These are phyloP conservation scores for Naganishia kalamii DNA, from an alignment of 768 basidiomycete species.

Conservation along the genomic window DNA sequence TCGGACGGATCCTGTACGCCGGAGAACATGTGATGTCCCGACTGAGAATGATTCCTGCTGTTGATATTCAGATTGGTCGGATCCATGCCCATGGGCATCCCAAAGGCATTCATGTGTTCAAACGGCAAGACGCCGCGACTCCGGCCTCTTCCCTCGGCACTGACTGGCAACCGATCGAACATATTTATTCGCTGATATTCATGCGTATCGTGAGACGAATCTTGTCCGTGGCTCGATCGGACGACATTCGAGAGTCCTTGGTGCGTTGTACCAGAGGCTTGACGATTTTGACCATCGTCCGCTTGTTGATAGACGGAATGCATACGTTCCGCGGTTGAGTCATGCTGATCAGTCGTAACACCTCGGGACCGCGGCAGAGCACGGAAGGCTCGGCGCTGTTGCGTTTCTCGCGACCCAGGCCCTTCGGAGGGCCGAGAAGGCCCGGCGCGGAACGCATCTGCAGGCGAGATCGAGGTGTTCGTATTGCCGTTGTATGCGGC, in stretches of 20 bases:
- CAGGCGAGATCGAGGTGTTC: neutral
- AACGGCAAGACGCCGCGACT: neutral
- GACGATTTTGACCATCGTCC: neutral
- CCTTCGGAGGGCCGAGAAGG: neutral
- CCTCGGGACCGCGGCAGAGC: neutral
- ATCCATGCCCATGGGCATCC: conserved; percentile 11
- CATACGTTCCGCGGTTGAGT: too few relatives aligned
- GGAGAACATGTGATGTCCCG: neutral
- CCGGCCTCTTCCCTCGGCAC: neutral
- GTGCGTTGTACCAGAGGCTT: too few relatives aligned
- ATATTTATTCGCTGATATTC: neutral
- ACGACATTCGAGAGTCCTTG: too few relatives aligned
- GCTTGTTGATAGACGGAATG: neutral
- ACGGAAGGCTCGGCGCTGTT: neutral
- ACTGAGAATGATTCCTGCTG: neutral
- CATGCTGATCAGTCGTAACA: neutral
- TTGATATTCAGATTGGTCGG: neutral
- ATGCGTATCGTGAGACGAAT: neutral
- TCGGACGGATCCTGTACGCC: neutral
- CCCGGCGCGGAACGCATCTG: neutral
- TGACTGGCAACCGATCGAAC: neutral
- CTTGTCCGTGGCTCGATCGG: too few relatives aligned
- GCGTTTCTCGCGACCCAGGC: neutral
- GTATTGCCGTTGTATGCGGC: neutral
- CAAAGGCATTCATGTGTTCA: conserved; percentile 19